Conservation (phyloP, 2,329 filamentous ascomycete genomes). For the Cadophora sp. region DNA sequence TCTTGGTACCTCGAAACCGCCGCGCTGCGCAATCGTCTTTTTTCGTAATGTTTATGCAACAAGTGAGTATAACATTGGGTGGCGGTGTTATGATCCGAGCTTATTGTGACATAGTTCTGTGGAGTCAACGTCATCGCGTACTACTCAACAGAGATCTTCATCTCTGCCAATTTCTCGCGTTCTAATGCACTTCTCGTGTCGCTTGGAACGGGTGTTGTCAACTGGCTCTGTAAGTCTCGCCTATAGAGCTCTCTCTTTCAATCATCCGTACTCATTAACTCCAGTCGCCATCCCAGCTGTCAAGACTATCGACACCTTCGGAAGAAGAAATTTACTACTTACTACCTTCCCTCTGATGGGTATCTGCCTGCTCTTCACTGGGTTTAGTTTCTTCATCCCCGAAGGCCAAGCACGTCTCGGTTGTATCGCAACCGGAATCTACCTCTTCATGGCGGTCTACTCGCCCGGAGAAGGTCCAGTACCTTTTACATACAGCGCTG, state of each 20-base stretch:
- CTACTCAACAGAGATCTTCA: slow-evolving; percentile 67
- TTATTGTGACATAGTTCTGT: slow-evolving; percentile 46
- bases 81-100: not conserved
- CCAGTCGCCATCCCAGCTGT: slow-evolving; percentile 62
- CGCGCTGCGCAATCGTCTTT: slow-evolving; percentile 77
- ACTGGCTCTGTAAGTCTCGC: slow-evolving; percentile 55
- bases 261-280: not conserved
- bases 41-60: slow-evolving; percentile 76
- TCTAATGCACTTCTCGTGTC: slow-evolving; percentile 62
- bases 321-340: slow-evolving; percentile 67
- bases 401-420: slow-evolving; percentile 44
- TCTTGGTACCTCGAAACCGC: slow-evolving; percentile 70
- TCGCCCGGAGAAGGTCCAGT: slow-evolving; percentile 64
- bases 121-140: slow-evolving; percentile 62
- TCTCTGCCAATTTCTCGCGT: slow-evolving; percentile 56
- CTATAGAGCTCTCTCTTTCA: not conserved
- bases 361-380: slow-evolving; percentile 45
- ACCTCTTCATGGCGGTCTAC: slow-evolving; percentile 49
- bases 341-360: slow-evolving; percentile 70
- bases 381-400: slow-evolving; percentile 56
- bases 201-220: slow-evolving; percentile 68
- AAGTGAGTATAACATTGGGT: slow-evolving; percentile 45
- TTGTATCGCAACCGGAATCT: slow-evolving; percentile 49
- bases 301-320: slow-evolving; percentile 72
- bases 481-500: slow-evolving; percentile 71